A percentile compares a stretch with the other conserved stretches of the same genome.
Evolutionary conservation across 192 early-diverging fungal species (phyloP).

Genomic region (Coemansia sp.): DNA sequence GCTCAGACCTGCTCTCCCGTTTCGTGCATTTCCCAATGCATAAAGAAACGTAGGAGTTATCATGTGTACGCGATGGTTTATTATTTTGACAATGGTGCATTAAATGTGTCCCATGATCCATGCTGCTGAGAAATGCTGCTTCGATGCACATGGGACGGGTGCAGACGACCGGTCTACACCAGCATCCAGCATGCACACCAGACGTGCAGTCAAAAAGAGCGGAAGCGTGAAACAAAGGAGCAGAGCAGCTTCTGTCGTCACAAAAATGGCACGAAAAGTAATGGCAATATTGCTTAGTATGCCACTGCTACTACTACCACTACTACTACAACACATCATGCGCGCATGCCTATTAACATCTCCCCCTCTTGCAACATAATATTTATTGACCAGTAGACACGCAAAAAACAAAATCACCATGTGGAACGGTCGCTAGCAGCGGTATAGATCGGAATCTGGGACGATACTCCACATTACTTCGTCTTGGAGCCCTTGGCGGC

Average conservation of each 20-base stretch:
- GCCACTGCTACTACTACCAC: not conserved
- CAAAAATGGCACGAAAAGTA: too few species aligned
- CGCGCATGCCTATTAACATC: not conserved
- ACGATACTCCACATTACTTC: not conserved
- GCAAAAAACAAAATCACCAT: not conserved
- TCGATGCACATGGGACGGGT: not conserved
- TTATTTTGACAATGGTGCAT: not conserved
- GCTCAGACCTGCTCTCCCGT: not conserved
- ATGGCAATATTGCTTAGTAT: too few species aligned
- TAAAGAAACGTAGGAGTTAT: not conserved
- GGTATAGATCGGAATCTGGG: not conserved
- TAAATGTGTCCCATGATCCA: not conserved
- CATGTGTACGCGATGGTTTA: not conserved
- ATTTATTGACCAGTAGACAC: not conserved
- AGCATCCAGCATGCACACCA: not conserved
- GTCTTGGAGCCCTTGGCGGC: conserved; percentile 14
- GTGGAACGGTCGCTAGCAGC: not conserved
- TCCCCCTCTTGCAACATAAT: not conserved
- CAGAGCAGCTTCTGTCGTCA: too few species aligned
- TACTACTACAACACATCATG: not conserved
- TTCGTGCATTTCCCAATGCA: not conserved
- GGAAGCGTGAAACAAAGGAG: too few species aligned
- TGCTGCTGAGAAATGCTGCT: not conserved
- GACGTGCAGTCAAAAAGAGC: not conserved
- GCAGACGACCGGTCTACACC: not conserved